Percentiles rank a stretch among this genome's conserved stretches.
Evolutionary conservation across 2,329 filamentous ascomycete species (phyloP).

Genomic region (Venturia nashicola): DNA sequence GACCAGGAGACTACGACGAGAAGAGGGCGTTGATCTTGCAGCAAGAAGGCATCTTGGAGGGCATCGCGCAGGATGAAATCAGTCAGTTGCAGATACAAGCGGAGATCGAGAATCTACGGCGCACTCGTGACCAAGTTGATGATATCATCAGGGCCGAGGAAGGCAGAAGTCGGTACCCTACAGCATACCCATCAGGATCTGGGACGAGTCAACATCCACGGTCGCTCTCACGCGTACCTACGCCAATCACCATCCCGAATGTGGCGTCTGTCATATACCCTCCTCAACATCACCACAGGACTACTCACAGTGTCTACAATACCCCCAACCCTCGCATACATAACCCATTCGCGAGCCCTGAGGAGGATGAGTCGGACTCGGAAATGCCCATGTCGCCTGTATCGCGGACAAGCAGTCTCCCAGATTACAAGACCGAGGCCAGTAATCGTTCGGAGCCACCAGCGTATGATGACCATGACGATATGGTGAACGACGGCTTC

Average conservation of each 20-base stretch:
- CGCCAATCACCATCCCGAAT: conserved; percentile 12
- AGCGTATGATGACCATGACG: conserved; percentile 12
- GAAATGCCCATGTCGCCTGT: conserved; percentile 4
- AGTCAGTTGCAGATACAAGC: conserved; percentile 36
- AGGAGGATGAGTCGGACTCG: neutral
- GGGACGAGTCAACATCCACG: conserved; percentile 13
- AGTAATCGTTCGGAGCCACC: conserved; percentile 16
- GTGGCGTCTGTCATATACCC: conserved; percentile 18
- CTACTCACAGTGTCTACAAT: conserved; percentile 19
- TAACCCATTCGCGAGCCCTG: conserved; percentile 14
- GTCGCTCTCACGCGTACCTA: conserved; percentile 10
- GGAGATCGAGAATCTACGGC: conserved; percentile 38
- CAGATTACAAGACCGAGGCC: conserved; percentile 31
- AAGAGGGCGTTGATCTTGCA: conserved; percentile 36
- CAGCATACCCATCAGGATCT: conserved; percentile 1
- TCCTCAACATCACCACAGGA: conserved; percentile 17
- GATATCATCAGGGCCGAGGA: conserved; percentile 32
- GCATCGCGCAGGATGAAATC: conserved; percentile 37
- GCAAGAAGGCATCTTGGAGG: conserved; percentile 33
- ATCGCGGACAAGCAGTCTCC: conserved; percentile 29
- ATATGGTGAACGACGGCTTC: conserved; percentile 9
- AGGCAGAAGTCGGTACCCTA: conserved; percentile 14
- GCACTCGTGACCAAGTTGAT: conserved; percentile 40
- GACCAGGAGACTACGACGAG: conserved; percentile 35
- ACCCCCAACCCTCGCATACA: conserved; percentile 11